Evolutionary conservation across 2,329 filamentous ascomycete species (phyloP), one percentile per base, ranked within the genome.

Genomic region (Alternaria triticina): DNA sequence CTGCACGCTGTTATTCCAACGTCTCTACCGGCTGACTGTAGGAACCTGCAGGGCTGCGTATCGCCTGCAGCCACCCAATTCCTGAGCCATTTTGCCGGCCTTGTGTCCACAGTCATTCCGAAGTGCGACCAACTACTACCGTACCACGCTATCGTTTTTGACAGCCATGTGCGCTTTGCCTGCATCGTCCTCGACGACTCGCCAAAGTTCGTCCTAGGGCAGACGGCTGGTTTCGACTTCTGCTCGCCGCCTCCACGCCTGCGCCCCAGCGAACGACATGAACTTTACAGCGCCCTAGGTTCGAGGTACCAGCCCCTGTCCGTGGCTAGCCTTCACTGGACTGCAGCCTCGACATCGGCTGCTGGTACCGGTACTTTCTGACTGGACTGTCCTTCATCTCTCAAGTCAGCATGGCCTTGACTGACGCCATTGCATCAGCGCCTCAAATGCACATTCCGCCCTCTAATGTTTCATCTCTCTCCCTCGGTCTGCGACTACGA

Each of bases 51-150:
- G 59, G 54, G 22, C 64, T 57, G 46, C 62, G 57, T 68, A 69
- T 70, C 66, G 67, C 58, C 46, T 63, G 72, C 70, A 70, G 67
- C 69, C 70, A 70, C 64, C 23, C 17, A 27, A 54, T 59, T 49
- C 65, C 63, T 54, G 54, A 60, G 58, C 50, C 60, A 50, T 62
- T 65, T 44, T 62, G 59, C 64, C 62, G 61, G 47, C 46, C 51
- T 59, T 51, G 45, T 61, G 47, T 54, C 56, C 61, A 23, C 44
- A 49, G 33, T 28, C 17, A 25, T 30, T 22, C 45, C 36, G n/a
- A 56, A 56, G 50, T 61, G 52, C 65, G 58, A 56, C 57, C 50
- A 66, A 57, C 65, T 56, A 40, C 55, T 67, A 23, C 43, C 55
- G 58, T 36, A 54, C 46, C 25, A 15, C 61, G 36, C 54, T 63